Conservation (phyloP, 2,329 filamentous ascomycete genomes). For the Fusarium sp. region DNA sequence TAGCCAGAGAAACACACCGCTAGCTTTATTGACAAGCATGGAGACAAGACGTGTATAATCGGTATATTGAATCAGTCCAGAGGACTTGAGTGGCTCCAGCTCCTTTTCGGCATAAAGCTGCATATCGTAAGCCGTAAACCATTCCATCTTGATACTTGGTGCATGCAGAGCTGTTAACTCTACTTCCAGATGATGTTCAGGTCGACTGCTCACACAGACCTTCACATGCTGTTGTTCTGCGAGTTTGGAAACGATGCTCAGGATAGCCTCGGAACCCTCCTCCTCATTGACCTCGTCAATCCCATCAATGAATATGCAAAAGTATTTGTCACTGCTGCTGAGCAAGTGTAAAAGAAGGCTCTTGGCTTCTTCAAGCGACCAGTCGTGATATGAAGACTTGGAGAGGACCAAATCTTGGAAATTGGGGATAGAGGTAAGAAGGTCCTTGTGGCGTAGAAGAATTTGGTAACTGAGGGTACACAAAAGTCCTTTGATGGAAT, state of each 20-base stretch:
- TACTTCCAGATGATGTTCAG: neutral
- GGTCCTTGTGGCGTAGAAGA: accelerated
- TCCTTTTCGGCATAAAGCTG: accelerated
- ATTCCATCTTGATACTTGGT: accelerated
- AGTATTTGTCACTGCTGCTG: too few relatives aligned
- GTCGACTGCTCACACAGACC: neutral
- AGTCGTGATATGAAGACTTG: neutral
- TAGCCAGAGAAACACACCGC: constrained; percentile 5
- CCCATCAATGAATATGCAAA: neutral
- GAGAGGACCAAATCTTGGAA: neutral
- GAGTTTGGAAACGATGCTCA: accelerated
- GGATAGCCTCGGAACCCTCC: accelerated
- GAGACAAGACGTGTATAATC: accelerated
- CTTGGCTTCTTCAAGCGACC: neutral
- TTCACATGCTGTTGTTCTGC: neutral
- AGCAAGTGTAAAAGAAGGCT: accelerated
- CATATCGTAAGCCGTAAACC: neutral
- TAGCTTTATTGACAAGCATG: accelerated
- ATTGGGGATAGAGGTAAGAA: accelerated
- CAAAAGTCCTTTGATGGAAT: neutral
- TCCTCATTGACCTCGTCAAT: neutral
- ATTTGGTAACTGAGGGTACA: neutral
- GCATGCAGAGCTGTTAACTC: accelerated
- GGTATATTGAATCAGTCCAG: accelerated
- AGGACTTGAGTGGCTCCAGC: accelerated